A percentile compares a stretch with the other conserved stretches of the same genome.
These are phyloP conservation scores for Botrytis medusae DNA, from an alignment of 2,329 filamentous ascomycete species.

Conservation along the genomic window DNA sequence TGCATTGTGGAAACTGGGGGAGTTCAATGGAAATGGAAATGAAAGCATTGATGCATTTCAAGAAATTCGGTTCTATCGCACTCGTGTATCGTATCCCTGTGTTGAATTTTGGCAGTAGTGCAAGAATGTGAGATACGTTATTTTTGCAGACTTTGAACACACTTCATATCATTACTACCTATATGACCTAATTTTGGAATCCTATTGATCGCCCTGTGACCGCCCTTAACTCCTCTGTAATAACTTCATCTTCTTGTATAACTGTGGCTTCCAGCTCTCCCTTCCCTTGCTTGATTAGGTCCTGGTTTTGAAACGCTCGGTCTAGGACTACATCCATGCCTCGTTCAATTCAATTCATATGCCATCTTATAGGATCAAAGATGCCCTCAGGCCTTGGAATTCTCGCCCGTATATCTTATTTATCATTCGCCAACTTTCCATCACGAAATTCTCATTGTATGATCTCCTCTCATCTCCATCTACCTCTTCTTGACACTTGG, in stretches of 20 bases:
- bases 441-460: background rate
- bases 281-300: background rate
- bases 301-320: background rate
- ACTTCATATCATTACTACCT: conserved; percentile 18
- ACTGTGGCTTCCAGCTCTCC: background rate
- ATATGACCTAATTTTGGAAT: conserved; percentile 13
- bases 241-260: conserved; percentile 11
- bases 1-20: conserved; percentile 3
- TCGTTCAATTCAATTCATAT: background rate
- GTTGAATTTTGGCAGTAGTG: background rate
- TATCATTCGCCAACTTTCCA: background rate
- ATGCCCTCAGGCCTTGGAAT: background rate
- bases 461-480: background rate
- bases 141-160: conserved; percentile 9
- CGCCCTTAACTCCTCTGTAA: conserved; percentile 13
- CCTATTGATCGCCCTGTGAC: conserved; percentile 21
- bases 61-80: background rate
- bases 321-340: background rate
- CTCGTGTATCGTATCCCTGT: background rate
- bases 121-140: too few species aligned
- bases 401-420: background rate
- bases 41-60: background rate
- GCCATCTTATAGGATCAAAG: background rate
- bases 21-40: conserved; percentile 1
- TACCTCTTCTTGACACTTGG: conserved; percentile 43